These are phyloP conservation scores for Suhomyces kilbournensis DNA, from an alignment of 805 yeast species.

Conservation along the genomic window DNA sequence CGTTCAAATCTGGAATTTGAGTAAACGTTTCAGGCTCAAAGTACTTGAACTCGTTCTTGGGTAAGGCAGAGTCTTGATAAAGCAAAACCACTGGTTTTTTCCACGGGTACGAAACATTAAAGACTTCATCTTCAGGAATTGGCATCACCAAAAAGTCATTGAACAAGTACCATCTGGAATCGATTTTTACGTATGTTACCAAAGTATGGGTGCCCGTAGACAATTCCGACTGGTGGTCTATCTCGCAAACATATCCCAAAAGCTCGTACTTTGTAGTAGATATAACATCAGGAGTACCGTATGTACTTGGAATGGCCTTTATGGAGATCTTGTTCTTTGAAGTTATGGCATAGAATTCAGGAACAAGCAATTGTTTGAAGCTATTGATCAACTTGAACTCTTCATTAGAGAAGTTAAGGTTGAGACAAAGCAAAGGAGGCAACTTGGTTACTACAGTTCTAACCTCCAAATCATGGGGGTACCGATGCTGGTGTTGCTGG, in stretches of 20 bases:
- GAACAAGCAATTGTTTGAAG: slow-evolving; percentile 57
- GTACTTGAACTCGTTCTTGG: slow-evolving; percentile 47
- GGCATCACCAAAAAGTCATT: slow-evolving; percentile 87
- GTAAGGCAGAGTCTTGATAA: slow-evolving; percentile 50
- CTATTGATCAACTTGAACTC: slow-evolving; percentile 53
- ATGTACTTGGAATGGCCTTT: slow-evolving; percentile 18
- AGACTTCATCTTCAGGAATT: slow-evolving; percentile 72
- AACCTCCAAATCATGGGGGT: slow-evolving; percentile 46
- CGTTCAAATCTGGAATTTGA: slow-evolving; percentile 42
- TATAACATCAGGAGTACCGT: slow-evolving; percentile 10
- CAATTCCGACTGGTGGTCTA: slow-evolving; percentile 44
- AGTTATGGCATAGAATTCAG: slow-evolving; percentile 48
- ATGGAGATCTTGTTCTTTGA: slow-evolving; percentile 39
- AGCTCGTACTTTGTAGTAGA: slow-evolving; percentile 53
- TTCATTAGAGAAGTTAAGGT: slow-evolving; percentile 51
- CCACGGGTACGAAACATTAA: slow-evolving; percentile 73
- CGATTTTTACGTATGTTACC: slow-evolving; percentile 55
- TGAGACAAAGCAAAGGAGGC: slow-evolving; percentile 65
- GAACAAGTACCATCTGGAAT: slow-evolving; percentile 72
- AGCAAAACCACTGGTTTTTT: slow-evolving; percentile 73
- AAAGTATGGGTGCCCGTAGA: slow-evolving; percentile 50
- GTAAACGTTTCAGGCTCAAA: slow-evolving; percentile 22
- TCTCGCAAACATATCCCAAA: slow-evolving; percentile 67
- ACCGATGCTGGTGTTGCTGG: slow-evolving; percentile 42
- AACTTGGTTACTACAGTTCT: slow-evolving; percentile 48